Base-by-base conservation (phyloP, 352 stramenopile species). In the Achlya hypogyna region DNA sequence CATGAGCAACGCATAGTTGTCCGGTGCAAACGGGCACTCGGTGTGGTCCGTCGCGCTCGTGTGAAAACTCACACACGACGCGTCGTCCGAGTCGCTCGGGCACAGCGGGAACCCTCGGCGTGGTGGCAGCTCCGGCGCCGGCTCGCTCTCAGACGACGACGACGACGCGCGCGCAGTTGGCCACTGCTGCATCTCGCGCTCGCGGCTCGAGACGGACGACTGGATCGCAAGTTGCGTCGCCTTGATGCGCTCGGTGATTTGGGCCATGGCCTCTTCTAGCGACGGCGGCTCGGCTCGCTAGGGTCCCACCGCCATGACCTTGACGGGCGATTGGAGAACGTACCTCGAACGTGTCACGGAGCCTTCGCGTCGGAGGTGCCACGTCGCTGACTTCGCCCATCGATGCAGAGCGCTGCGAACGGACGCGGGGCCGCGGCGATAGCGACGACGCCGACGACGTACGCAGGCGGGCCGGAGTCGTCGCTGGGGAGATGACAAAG, bases 1-100 rank as follows among this genome's bases (percentile, higher is more conserved):
- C 51, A 67, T 59, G 60, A 67, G 42, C 34, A 43, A n/a, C 18
- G 8, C 18, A 27, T 67, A 67, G 51, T 67, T 67, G 14, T 67
- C 23, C 5, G 60, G 51, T 16, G 60, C 60, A 51, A 38, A 67
- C 0, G 47, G 42, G 23, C 28, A 58, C 10, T 67, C 60, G 12
- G 60, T 67, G 42, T 67, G 42, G 51, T 67, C 60, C 9, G 60
- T 59, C 14, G 31, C 43, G 25, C 22, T 66, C 25, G 54, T 63
- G 20, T 49, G 20, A 47, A 58, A 59, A 45, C 60, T 67, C 8
- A 32, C 42, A 4, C 10, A n/a, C 28, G 60, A 67, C 23, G 49
- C 31, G 49, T 56, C 49, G 25, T 60, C 60, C 18, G 52, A 4
- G 51, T 67, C 60, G 43, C 60, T 56, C 5, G 29, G 40, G 22